These are phyloP conservation scores for Diddensiella transvaalensis DNA, from an alignment of 805 yeast genomes.

Conservation along the genomic window DNA sequence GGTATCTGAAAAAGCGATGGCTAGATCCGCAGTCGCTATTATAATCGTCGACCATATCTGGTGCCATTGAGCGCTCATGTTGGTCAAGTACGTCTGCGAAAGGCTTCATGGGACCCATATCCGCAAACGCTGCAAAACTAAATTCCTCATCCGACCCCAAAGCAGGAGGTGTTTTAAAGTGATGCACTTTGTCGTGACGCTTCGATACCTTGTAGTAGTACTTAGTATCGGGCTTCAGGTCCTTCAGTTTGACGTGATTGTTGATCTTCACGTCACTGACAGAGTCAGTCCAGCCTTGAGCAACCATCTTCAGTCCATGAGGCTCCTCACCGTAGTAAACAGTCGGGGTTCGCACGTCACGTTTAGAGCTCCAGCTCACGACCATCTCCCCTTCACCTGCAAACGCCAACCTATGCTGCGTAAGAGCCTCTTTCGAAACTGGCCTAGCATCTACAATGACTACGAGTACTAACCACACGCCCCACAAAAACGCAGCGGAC, in stretches of 20 bases:
- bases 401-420: conserved; percentile 15
- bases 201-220: conserved; percentile 30
- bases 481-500: too few species aligned
- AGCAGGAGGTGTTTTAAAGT: conserved; percentile 21
- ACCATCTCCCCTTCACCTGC: conserved; percentile 19
- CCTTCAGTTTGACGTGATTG: conserved; percentile 28
- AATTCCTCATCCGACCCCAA: conserved; percentile 14
- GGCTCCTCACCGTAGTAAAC: conserved; percentile 27
- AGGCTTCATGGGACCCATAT: conserved; percentile 15
- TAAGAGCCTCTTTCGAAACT: neutral
- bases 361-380: conserved; percentile 30
- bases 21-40: neutral
- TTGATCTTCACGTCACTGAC: conserved; percentile 26
- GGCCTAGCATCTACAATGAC: neutral
- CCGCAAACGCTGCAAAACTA: conserved; percentile 20
- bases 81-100: conserved; percentile 3
- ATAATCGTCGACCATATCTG: neutral
- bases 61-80: neutral
- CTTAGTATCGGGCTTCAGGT: conserved; percentile 27
- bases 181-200: conserved; percentile 10
- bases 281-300: conserved; percentile 17
- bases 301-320: conserved; percentile 7
- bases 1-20: conserved; percentile 1
- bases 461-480: too few species aligned
- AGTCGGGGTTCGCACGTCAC: conserved; percentile 20